Base-by-base conservation (phyloP, 257 asterid genomes). In the Nicotiana attenuata region DNA sequence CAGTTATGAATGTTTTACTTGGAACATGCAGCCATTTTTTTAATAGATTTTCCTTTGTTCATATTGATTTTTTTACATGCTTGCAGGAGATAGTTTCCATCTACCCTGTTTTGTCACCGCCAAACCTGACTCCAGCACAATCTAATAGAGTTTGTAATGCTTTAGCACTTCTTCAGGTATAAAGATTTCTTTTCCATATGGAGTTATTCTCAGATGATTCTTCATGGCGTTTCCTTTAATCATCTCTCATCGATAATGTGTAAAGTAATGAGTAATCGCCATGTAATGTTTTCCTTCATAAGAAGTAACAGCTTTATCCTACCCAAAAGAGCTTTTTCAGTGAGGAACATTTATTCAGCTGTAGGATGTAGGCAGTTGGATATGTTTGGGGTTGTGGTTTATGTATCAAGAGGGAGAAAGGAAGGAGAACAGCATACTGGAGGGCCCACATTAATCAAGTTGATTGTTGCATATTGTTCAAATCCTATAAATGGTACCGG, bases 121-220 rank as follows among this genome's bases (percentile, higher is more conserved):
- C 99, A 56, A 94, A 90, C 88, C 87, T 96, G 84, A 92, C 97
- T 86, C 97, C 97, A 71, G 93, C 94, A 0, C 98, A 96, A 82
- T 96, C 99, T 7, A 92, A 92, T 87, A 87, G 99, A 85, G 97
- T 94, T 82, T 96, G 99, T 92, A 94, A 96, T 91, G 99, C 98
- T 65, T 97, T 96, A 69, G 99, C 99, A 45, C 92, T 96, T 68
- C 97, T 96, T 89, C 99, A 96, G 98, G 98, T 94, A 81, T 80
- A 61, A 35, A 35, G 22, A 38, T 83, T 47, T 50, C 15, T 28
- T 76, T 29, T 28, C 41, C 59, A 15, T 4, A 6, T 24, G 61
- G 61, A 73, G 57, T 47, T 73, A 5, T 76, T 47, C 50, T 59
- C 33, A 50, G 26, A 22, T 73, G 24, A 75, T 50, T 50, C 79